Evolutionary conservation across 1,139 yeast species (phyloP).

Genomic region (Yarrowia galli): DNA sequence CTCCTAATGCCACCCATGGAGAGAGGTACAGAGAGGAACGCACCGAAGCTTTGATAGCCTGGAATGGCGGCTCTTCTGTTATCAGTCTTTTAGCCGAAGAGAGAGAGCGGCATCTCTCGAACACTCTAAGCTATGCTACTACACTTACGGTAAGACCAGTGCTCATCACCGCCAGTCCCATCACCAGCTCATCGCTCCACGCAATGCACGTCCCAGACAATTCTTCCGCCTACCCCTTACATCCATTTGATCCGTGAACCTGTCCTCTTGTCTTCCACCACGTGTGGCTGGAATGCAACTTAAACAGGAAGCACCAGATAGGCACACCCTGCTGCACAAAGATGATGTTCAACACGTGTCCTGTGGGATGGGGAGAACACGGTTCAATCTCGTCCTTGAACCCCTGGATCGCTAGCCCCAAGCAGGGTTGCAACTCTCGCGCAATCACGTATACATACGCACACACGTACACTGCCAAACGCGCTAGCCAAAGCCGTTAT

Average conservation of each 20-base stretch:
- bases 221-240: slow-evolving; percentile 32
- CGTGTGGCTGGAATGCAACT: slow-evolving; percentile 38
- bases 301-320: slow-evolving; percentile 3
- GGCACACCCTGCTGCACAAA: slow-evolving; percentile 4
- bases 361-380: neutral
- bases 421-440: too few species aligned
- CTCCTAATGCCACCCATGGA: neutral
- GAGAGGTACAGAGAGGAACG: slow-evolving; percentile 3
- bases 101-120: too few species aligned
- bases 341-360: slow-evolving; percentile 12
- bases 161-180: neutral
- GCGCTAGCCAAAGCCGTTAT: neutral
- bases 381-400: too few species aligned
- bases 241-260: slow-evolving; percentile 20
- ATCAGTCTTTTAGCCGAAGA: neutral
- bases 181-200: slow-evolving; percentile 8
- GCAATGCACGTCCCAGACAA: neutral
- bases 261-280: slow-evolving; percentile 6
- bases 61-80: neutral
- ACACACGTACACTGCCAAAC: neutral
- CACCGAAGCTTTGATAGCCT: slow-evolving; percentile 7
- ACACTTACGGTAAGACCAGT: too few species aligned
- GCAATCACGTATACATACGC: neutral
- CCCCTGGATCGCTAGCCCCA: neutral
- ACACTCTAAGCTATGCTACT: too few species aligned